Percentiles rank a stretch among this genome's conserved stretches.
Evolutionary conservation across 352 stramenopile species (phyloP).

Genomic region (Phytophthora podocarpi): DNA sequence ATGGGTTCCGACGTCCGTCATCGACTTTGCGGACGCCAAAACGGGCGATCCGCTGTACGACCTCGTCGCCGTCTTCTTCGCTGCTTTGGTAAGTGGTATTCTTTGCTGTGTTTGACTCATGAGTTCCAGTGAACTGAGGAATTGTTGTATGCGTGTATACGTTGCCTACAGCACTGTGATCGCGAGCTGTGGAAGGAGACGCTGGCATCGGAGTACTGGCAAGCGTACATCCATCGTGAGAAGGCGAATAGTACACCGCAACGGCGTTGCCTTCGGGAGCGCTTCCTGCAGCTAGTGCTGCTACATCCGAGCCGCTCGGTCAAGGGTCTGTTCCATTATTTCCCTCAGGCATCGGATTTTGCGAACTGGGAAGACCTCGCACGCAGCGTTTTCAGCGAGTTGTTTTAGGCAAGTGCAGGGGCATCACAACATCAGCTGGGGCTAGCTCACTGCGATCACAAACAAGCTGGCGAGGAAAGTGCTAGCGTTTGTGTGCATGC

Average conservation of each 20-base stretch:
- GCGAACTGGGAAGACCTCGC: slow-evolving; percentile 71
- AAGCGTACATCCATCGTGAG: slow-evolving; percentile 63
- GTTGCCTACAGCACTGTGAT: slow-evolving; percentile 66
- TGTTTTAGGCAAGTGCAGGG: slow-evolving; percentile 40
- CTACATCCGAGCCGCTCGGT: slow-evolving; percentile 80
- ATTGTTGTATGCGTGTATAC: slow-evolving; percentile 1
- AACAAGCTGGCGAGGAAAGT: not conserved
- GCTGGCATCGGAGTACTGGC: slow-evolving; percentile 72
- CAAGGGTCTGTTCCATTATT: slow-evolving; percentile 75
- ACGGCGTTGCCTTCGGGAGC: slow-evolving; percentile 51
- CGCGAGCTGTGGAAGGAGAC: slow-evolving; percentile 59
- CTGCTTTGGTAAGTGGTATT: slow-evolving; percentile 59
- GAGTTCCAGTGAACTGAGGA: slow-evolving; percentile 1
- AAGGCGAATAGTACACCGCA: slow-evolving; percentile 15
- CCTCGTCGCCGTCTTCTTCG: slow-evolving; percentile 82
- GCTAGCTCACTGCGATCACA: too few relatives aligned
- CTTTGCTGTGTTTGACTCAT: not conserved
- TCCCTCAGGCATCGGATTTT: slow-evolving; percentile 43
- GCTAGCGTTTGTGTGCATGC: slow-evolving; percentile 1
- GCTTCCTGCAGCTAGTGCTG: slow-evolving; percentile 76
- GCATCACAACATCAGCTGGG: not conserved
- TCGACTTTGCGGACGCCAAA: slow-evolving; percentile 90
- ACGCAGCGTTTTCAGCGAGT: slow-evolving; percentile 59
- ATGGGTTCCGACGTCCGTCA: slow-evolving; percentile 74
- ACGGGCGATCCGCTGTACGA: slow-evolving; percentile 88